Conservation (phyloP, 345 rosid genomes). For the Erodium maritimum region DNA sequence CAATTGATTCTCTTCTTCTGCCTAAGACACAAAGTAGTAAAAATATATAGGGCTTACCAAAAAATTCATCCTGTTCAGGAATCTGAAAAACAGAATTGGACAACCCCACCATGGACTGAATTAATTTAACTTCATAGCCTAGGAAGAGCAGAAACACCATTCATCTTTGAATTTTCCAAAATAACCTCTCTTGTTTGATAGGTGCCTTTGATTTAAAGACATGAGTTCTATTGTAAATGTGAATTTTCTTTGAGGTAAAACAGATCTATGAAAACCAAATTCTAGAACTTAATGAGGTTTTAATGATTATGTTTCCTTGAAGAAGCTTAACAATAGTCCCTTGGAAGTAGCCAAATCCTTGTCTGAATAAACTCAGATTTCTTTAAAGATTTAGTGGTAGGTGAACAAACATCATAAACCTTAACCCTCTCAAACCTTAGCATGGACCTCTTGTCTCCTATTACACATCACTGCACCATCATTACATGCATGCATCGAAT, state of each 20-base stretch:
- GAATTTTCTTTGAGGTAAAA: not conserved
- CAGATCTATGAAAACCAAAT: not conserved
- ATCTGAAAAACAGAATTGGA: not conserved
- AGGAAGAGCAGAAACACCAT: too few relatives aligned
- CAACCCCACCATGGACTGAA: not conserved
- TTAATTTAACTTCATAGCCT: too few relatives aligned
- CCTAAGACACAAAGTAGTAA: not conserved
- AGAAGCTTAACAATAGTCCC: not conserved
- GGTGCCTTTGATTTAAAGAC: too few relatives aligned
- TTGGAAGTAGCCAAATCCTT: not conserved
- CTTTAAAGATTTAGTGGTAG: too few relatives aligned
- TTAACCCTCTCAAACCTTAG: not conserved
- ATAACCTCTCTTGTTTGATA: too few relatives aligned
- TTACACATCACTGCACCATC: too few relatives aligned
- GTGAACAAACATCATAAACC: not conserved
- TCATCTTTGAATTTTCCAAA: too few relatives aligned
- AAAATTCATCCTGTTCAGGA: not conserved
- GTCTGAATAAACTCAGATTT: not conserved
- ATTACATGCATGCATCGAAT: too few relatives aligned
- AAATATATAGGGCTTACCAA: not conserved
- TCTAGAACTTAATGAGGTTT: not conserved
- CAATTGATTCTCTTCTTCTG: not conserved
- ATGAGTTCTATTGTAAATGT: not conserved
- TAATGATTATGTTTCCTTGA: not conserved
- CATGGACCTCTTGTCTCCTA: not conserved